Evolutionary conservation across 208 protist species (phyloP).

Genomic region (Leishmania major): DNA sequence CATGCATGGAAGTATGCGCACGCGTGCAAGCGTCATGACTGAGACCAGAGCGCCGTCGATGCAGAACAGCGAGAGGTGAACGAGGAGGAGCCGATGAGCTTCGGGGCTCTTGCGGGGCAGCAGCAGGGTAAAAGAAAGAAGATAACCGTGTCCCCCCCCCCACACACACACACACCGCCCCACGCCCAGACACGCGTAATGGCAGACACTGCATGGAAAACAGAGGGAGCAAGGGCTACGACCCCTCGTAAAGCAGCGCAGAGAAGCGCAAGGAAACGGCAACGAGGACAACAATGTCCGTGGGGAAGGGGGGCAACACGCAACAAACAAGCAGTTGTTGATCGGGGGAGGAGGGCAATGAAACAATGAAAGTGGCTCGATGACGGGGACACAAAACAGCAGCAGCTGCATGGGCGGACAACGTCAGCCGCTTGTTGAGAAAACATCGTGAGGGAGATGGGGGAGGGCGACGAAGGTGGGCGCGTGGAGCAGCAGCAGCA

Average conservation of each 20-base stretch:
- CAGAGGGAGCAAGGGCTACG: neutral
- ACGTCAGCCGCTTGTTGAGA: neutral
- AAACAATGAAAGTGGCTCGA: neutral
- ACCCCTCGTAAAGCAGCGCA: neutral
- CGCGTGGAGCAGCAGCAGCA: neutral
- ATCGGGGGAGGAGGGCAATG: neutral
- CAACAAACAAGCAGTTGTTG: neutral
- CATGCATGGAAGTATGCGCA: neutral
- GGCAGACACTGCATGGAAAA: neutral
- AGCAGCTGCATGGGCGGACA: neutral
- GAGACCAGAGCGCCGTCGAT: neutral
- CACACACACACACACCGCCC: no score
- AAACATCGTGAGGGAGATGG: neutral
- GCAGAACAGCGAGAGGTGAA: neutral
- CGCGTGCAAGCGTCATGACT: neutral
- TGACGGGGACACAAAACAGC: neutral
- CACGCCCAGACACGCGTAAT: neutral
- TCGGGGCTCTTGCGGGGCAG: neutral
- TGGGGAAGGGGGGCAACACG: no score
- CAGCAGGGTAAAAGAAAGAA: neutral
- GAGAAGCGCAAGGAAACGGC: neutral
- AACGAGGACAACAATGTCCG: no score
- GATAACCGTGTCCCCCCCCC: neutral
- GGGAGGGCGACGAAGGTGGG: neutral
- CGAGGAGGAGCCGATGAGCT: neutral